These are phyloP conservation scores for Hyphopichia wangnamkhiaoensis DNA, from an alignment of 1,139 yeast species.

Conservation along the genomic window DNA sequence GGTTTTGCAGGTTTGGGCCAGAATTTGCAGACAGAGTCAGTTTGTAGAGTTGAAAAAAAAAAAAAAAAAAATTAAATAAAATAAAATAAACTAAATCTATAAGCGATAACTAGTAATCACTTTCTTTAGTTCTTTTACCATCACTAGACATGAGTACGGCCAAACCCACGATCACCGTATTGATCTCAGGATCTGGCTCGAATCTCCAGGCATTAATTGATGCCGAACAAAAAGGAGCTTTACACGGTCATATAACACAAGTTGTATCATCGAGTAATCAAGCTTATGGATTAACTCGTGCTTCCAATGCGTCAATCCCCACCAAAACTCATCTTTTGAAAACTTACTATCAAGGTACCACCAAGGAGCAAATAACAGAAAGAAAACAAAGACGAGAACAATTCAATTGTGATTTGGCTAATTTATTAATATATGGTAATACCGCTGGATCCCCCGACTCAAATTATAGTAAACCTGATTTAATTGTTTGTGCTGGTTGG, in stretches of 20 bases:
- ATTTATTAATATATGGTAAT: constrained; percentile 54
- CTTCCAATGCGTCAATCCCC: constrained; percentile 65
- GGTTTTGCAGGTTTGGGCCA: too few species aligned
- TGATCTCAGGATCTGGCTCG: constrained; percentile 93
- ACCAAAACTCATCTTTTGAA: constrained; percentile 71
- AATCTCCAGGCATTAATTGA: constrained; percentile 92
- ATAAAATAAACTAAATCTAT: too few species aligned
- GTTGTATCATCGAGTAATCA: constrained; percentile 82
- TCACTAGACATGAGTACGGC: too few species aligned
- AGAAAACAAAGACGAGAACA: constrained; percentile 63
- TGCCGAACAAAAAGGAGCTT: constrained; percentile 49
- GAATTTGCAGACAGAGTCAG: too few species aligned
- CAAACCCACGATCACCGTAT: constrained; percentile 55
- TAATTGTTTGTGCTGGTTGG: constrained; percentile 98
- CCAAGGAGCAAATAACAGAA: constrained; percentile 59
- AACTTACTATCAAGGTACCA: constrained; percentile 69
- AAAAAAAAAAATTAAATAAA: too few species aligned
- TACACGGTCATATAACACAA: constrained; percentile 58
- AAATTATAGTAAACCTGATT: constrained; percentile 59
- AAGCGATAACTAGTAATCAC: too few species aligned
- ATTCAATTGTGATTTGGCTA: constrained; percentile 79
- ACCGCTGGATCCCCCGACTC: constrained; percentile 27
- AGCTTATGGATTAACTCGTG: constrained; percentile 86
- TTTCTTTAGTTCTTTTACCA: too few species aligned
- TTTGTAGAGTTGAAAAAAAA: too few species aligned